Conservation (phyloP, 2,329 filamentous ascomycete species). For the Chaetomium olivaceum region DNA sequence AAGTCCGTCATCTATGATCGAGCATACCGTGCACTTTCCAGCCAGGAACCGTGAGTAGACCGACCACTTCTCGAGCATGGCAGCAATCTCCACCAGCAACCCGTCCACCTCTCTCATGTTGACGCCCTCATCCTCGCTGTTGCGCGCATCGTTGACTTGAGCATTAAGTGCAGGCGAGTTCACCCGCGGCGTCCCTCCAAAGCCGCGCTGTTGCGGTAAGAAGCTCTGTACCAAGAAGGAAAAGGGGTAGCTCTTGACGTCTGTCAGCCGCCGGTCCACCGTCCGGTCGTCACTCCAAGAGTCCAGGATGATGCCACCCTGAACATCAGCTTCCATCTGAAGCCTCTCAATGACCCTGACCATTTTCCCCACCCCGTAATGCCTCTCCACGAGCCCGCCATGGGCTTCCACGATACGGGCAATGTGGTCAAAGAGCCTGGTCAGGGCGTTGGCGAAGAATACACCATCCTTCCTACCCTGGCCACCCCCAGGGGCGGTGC, state of each 20-base stretch:
- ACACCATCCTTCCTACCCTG: constrained; percentile 69
- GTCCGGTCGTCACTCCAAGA: constrained; percentile 90
- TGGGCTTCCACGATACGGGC: constrained; percentile 94
- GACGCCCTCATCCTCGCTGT: constrained; percentile 85
- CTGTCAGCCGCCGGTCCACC: constrained; percentile 83
- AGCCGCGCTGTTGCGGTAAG: constrained; percentile 60
- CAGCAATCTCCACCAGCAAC: constrained; percentile 79
- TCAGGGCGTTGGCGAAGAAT: constrained; percentile 89
- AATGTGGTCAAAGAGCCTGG: constrained; percentile 94
- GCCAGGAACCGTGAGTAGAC: constrained; percentile 88
- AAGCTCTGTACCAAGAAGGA: constrained; percentile 97
- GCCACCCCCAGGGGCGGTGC: constrained; percentile 49
- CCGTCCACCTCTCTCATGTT: constrained; percentile 96
- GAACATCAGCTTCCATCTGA: constrained; percentile 92
- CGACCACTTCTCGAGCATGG: constrained; percentile 93
- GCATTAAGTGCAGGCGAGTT: constrained; percentile 71
- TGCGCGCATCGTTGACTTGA: constrained; percentile 51
- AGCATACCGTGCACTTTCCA: constrained; percentile 75
- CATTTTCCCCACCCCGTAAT: constrained; percentile 94
- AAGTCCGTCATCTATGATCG: not conserved
- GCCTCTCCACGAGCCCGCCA: constrained; percentile 84
- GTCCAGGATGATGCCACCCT: constrained; percentile 93
- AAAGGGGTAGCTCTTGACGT: constrained; percentile 97
- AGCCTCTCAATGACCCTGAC: constrained; percentile 87
- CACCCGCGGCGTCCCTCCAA: constrained; percentile 63